These are phyloP conservation scores for Lodderomyces beijingensis DNA, from an alignment of 1,139 yeast species.

Conservation along the genomic window DNA sequence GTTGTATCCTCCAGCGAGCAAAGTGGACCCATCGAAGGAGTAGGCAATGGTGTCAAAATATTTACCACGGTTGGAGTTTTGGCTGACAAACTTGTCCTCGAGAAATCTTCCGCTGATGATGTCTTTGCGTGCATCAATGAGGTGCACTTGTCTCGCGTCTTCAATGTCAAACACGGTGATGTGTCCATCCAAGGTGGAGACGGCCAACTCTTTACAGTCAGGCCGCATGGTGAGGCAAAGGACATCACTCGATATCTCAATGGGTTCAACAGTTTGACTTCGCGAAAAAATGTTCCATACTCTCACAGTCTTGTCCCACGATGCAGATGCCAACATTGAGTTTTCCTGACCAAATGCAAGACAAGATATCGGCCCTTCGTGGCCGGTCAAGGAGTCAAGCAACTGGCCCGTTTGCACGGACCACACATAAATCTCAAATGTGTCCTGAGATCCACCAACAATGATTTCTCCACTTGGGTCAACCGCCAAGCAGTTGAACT, in stretches of 20 bases:
- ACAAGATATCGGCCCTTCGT: constrained; percentile 92
- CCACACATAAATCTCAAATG: constrained; percentile 92
- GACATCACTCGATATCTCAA: constrained; percentile 83
- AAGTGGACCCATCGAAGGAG: constrained; percentile 83
- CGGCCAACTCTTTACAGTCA: constrained; percentile 87
- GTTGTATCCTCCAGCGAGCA: constrained; percentile 92
- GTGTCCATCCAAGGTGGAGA: constrained; percentile 86
- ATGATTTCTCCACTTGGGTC: constrained; percentile 98
- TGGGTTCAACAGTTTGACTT: constrained; percentile 83
- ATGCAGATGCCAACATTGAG: constrained; percentile 79
- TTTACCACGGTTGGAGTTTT: constrained; percentile 79
- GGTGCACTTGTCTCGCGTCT: constrained; percentile 73
- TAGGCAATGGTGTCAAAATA: constrained; percentile 77
- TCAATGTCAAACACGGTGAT: constrained; percentile 80
- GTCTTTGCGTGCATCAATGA: constrained; percentile 83
- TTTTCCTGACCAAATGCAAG: constrained; percentile 81
- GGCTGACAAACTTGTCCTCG: constrained; percentile 76
- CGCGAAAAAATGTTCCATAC: constrained; percentile 91
- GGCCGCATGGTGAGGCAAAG: constrained; percentile 82
- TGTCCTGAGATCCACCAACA: constrained; percentile 91
- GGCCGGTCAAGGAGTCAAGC: constrained; percentile 84
- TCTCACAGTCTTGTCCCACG: constrained; percentile 95
- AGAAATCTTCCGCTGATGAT: constrained; percentile 82
- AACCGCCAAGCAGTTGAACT: constrained; percentile 84
- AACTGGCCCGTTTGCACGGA: constrained; percentile 94